Evolutionary conservation across 495 filamentous ascomycete genomes (phyloP), one percentile per base, ranked within the genome.

Genomic region (Aspergillus baeticus): DNA sequence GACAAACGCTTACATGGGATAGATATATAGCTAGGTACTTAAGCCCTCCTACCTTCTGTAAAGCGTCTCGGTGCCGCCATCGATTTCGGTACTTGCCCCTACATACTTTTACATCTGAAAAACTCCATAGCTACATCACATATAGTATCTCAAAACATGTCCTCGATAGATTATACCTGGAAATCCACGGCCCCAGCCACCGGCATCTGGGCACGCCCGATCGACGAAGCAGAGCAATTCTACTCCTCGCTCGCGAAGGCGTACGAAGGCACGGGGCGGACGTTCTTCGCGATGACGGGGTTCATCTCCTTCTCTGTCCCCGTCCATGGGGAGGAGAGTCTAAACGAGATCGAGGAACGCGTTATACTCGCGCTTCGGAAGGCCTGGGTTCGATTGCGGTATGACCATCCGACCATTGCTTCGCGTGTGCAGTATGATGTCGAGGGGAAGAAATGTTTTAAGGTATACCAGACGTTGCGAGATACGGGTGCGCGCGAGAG

Each of bases 211-310:
- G n/a, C n/a, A n/a, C n/a, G n/a, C n/a, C n/a, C n/a, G n/a, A n/a
- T 73, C 39, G 77, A 81, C 52, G 77, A 79, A 45, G 64, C 60
- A 1, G 77, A 81, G 51, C 58, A 63, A 37, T 70, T 73, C 37
- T 81, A 79, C 48, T 63, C 65, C 0, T 55, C 66, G 1, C 51
- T 76, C 21, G 60, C 62, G 2, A 72, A 70, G 53, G 46, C 51
- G 11, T 77, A 66, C 41, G 67, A 69, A 31, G 69, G 73, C 4
- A 75, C 62, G 39, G 72, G 69, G 3, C 63, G 68, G 6, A 65
- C 63, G 51, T 71, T 69, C 58, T 79, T 78, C 49, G 68, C 68
- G 13, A 72, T 74, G 54, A 69, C 63, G 1, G 63, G 62, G 15
- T 58, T 65, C 38, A 36, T 72, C n/a, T 63, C 69, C 1, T 41